These are phyloP conservation scores for Xylariaceae sp. DNA, from an alignment of 2,329 filamentous ascomycete genomes.

Conservation along the genomic window DNA sequence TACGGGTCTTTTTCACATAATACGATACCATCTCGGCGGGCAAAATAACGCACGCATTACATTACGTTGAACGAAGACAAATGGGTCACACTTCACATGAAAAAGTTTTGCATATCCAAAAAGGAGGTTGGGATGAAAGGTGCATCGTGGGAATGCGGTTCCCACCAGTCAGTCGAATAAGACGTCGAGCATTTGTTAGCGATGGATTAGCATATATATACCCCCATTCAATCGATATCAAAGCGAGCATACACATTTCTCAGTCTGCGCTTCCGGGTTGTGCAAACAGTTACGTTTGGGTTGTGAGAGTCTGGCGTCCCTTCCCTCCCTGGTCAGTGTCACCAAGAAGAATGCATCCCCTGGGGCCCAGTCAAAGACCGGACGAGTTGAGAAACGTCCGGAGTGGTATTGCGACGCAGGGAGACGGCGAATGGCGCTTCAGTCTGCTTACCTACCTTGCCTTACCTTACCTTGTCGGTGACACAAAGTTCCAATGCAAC, in stretches of 20 bases:
- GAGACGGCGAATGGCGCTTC: no score
- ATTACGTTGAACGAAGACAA: conserved; percentile 2
- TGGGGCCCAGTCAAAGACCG: no score
- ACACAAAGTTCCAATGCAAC: neutral
- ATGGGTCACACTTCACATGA: neutral
- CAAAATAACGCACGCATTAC: neutral
- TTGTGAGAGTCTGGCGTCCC: neutral
- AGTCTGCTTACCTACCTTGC: no score
- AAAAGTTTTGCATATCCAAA: neutral
- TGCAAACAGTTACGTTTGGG: neutral
- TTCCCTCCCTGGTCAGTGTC: neutral
- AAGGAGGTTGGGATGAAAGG: neutral
- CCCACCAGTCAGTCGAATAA: neutral
- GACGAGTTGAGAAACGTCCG: no score
- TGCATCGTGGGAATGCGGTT: neutral
- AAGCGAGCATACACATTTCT: neutral
- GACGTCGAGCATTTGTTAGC: neutral
- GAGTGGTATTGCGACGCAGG: no score
- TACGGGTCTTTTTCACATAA: neutral
- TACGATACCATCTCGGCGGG: neutral
- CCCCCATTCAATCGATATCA: neutral
- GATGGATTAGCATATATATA: neutral
- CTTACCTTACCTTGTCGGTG: no score
- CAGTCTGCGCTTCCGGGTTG: neutral
- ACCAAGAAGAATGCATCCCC: no score